A percentile compares a stretch with the other conserved stretches of the same genome.
These are phyloP conservation scores for Sugiyamaella castrensis DNA, from an alignment of 1,139 yeast species.

Conservation along the genomic window DNA sequence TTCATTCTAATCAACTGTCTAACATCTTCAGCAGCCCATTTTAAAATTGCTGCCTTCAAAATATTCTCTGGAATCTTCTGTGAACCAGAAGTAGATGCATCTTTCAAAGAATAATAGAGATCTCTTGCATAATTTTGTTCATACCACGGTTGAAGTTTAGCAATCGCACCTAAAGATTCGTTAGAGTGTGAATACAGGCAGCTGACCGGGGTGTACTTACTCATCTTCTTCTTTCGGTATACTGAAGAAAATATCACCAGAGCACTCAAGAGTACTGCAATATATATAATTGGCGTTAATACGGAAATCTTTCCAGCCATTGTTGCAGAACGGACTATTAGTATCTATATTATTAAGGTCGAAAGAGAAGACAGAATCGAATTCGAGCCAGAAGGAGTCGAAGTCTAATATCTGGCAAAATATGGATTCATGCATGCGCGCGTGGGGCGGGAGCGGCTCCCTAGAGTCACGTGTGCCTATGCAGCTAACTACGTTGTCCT, in stretches of 20 bases:
- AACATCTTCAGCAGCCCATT: constrained; percentile 71
- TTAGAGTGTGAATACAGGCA: neutral
- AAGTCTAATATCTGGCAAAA: no score
- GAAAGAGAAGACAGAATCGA: no score
- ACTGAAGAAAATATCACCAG: constrained; percentile 68
- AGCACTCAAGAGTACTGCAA: constrained; percentile 67
- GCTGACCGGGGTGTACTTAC: constrained; percentile 22
- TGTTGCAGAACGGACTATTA: neutral
- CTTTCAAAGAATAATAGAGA: constrained; percentile 59
- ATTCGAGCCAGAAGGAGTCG: no score
- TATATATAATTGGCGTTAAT: constrained; percentile 78
- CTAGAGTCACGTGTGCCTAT: no score
- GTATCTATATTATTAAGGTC: no score
- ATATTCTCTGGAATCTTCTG: constrained; percentile 77
- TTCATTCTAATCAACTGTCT: constrained; percentile 67
- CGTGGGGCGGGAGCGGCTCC: no score
- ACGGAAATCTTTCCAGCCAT: constrained; percentile 57
- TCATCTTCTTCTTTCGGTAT: constrained; percentile 60
- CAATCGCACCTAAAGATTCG: constrained; percentile 42
- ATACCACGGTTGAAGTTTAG: constrained; percentile 61
- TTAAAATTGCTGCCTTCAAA: constrained; percentile 76
- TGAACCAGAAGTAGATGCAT: constrained; percentile 37
- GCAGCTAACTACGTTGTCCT: no score
- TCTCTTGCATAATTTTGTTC: constrained; percentile 67
- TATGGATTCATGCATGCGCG: no score